Evolutionary conservation across 352 stramenopile species (phyloP).

Genomic region (Phytophthora sojae): DNA sequence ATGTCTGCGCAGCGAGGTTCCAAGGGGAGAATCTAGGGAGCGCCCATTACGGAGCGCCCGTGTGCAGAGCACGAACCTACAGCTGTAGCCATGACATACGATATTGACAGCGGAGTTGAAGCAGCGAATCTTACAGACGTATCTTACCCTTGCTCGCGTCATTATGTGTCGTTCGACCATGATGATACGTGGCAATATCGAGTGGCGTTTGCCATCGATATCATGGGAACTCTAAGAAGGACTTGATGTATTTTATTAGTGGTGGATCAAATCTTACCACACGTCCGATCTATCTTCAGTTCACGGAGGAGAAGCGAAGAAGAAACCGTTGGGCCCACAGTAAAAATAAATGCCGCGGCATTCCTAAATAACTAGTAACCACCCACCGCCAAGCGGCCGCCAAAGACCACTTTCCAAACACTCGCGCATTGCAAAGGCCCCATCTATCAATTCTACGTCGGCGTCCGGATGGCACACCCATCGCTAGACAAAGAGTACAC

Average conservation of each 20-base stretch:
- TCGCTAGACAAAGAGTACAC: background rate
- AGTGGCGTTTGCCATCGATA: background rate
- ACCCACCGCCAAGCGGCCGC: background rate
- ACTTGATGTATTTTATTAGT: background rate
- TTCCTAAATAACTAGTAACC: background rate
- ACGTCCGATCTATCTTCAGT: background rate
- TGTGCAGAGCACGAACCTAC: background rate
- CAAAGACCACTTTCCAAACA: background rate
- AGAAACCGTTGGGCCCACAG: background rate
- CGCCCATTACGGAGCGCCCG: background rate
- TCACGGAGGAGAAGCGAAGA: background rate
- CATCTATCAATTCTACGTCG: background rate
- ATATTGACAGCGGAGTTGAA: background rate
- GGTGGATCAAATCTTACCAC: background rate
- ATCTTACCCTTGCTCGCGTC: background rate
- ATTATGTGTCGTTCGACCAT: background rate
- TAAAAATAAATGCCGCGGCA: background rate
- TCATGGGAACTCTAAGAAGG: background rate
- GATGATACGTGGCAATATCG: background rate
- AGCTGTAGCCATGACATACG: background rate
- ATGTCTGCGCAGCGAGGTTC: no score
- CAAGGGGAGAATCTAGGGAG: background rate
- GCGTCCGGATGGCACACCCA: background rate
- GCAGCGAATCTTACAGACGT: background rate
- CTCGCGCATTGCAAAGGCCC: background rate